phyloP scores from a whole-genome alignment of 1,139 yeast species.

The Saccharomyces hybrid region DNA sequence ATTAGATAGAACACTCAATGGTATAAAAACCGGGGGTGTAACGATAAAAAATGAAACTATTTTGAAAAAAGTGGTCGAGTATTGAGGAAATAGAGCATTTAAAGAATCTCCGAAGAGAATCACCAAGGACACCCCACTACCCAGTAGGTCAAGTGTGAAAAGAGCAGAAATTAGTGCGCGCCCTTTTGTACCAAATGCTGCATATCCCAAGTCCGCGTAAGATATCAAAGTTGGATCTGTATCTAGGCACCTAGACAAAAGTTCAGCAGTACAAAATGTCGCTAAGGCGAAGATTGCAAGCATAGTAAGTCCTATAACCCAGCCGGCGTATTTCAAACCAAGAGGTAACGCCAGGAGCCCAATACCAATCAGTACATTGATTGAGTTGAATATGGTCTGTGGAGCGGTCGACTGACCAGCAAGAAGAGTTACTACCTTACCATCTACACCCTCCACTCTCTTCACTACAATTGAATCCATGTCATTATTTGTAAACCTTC shows the following conservation, averaged over 20 bases:
- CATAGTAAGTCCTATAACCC: constrained; percentile 58
- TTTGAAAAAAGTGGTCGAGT: constrained; percentile 47
- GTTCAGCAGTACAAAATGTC: constrained; percentile 65
- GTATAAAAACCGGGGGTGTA: constrained; percentile 59
- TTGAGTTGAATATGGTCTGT: constrained; percentile 82
- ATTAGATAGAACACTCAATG: constrained; percentile 63
- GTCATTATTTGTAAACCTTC: constrained; percentile 19
- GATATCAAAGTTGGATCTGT: constrained; percentile 73
- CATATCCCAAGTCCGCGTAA: constrained; percentile 80
- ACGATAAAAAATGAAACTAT: constrained; percentile 50
- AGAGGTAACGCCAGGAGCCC: constrained; percentile 80
- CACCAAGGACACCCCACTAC: constrained; percentile 70
- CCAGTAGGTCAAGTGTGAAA: constrained; percentile 70
- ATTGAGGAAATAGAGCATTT: constrained; percentile 51
- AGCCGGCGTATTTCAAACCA: constrained; percentile 74
- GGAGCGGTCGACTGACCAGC: constrained; percentile 83
- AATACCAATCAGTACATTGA: constrained; percentile 78
- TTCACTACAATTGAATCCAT: constrained; percentile 44
- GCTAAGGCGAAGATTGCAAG: constrained; percentile 50
- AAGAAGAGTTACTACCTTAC: constrained; percentile 64
- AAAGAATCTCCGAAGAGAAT: constrained; percentile 82
- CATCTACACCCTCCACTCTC: constrained; percentile 65
- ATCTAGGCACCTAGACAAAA: constrained; percentile 58
- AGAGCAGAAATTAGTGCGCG: constrained; percentile 59
- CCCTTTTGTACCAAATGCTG: constrained; percentile 59